Conservation (phyloP, 1,284 basidiomycete genomes). For the Puccinia polysora region DNA sequence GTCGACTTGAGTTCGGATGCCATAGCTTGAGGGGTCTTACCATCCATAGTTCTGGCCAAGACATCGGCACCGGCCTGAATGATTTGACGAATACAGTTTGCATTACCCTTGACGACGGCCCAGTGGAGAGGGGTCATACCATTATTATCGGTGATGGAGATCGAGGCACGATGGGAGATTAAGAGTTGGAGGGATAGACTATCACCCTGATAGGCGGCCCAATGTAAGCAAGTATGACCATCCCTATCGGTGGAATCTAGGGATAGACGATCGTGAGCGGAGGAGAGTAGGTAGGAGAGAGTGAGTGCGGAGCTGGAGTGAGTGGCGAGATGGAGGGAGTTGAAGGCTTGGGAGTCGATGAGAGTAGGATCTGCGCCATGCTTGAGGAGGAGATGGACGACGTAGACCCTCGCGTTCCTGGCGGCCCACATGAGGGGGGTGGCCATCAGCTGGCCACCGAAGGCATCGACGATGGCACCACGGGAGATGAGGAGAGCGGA, state of each 20-base stretch:
- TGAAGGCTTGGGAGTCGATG: constrained; percentile 90
- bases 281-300: constrained; percentile 72
- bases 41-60: constrained; percentile 71
- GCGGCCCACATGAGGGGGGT: constrained; percentile 98
- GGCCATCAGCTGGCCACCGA: constrained; percentile 90
- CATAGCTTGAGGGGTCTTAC: constrained; percentile 89
- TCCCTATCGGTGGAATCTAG: constrained; percentile 71
- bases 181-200: constrained; percentile 88
- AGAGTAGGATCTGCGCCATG: constrained; percentile 89
- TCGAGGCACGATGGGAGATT: constrained; percentile 77
- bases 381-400: constrained; percentile 82
- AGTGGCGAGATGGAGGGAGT: constrained; percentile 86
- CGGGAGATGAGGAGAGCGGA: constrained; percentile 78
- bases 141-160: constrained; percentile 68
- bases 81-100: constrained; percentile 73
- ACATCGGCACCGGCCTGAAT: constrained; percentile 80
- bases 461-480: constrained; percentile 89
- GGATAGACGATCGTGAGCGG: constrained; percentile 39
- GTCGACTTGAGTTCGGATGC: constrained; percentile 84
- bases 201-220: constrained; percentile 98
- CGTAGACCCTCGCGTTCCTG: constrained; percentile 86
- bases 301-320: constrained; percentile 94
- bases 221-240: constrained; percentile 94
- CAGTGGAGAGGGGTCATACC: constrained; percentile 91
- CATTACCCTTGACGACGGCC: constrained; percentile 95